Evolutionary conservation across 345 rosid species (phyloP).

Genomic region (Trapa bicornis): DNA sequence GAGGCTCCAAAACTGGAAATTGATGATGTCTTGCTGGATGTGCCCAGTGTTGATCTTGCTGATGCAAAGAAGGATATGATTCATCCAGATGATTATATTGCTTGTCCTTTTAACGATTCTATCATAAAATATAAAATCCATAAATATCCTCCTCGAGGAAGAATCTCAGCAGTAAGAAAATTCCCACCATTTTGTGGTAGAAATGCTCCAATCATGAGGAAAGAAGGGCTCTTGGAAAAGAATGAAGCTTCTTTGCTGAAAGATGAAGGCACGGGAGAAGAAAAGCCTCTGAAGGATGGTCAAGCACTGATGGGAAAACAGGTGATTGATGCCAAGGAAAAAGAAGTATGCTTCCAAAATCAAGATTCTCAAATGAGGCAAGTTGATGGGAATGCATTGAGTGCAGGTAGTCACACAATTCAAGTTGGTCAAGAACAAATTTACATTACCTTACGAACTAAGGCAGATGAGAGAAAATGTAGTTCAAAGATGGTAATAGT

Average conservation of each 20-base stretch:
- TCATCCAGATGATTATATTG: not conserved
- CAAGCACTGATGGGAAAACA: slow-evolving; percentile 5
- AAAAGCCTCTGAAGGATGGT: slow-evolving; percentile 9
- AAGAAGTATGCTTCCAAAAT: slow-evolving; percentile 11
- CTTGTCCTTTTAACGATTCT: slow-evolving; percentile 1
- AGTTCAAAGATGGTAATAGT: slow-evolving; percentile 9
- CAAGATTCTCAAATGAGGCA: slow-evolving; percentile 8
- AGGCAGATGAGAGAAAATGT: slow-evolving; percentile 10
- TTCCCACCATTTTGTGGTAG: slow-evolving; percentile 44
- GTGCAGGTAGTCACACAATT: slow-evolving; percentile 5
- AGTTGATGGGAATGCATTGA: slow-evolving; percentile 5
- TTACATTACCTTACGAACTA: slow-evolving; percentile 8
- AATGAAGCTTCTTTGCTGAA: slow-evolving; percentile 8
- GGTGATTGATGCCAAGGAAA: slow-evolving; percentile 14
- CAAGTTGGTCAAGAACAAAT: slow-evolving; percentile 10
- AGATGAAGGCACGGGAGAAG: slow-evolving; percentile 11
- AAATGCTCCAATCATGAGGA: slow-evolving; percentile 17
- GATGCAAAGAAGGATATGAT: slow-evolving; percentile 7
- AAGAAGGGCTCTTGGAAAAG: slow-evolving; percentile 8
- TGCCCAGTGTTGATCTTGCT: slow-evolving; percentile 8
- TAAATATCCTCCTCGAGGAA: slow-evolving; percentile 38
- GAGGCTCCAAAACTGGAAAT: slow-evolving; percentile 6
- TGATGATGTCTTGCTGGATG: slow-evolving; percentile 7
- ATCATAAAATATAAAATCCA: slow-evolving; percentile 9
- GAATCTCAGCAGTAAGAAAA: slow-evolving; percentile 31